phyloP scores from a whole-genome alignment of 1,139 yeast genomes.

The Blastobotrys malaysiensis region DNA sequence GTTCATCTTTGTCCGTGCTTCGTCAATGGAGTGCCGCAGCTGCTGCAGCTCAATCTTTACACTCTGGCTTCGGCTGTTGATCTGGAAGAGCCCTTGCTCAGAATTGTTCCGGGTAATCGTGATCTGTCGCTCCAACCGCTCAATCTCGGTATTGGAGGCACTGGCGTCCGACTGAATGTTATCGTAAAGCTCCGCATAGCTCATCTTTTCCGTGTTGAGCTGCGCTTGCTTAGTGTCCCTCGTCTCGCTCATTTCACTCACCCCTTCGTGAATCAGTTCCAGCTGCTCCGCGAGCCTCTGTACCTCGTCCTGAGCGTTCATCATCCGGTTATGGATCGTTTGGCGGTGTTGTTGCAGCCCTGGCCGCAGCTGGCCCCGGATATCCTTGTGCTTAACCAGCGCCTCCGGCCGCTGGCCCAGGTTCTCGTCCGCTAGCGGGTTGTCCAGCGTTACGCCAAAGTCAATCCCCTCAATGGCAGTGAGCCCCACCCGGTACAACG shows the following conservation, averaged over 20 bases:
- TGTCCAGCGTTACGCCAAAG: constrained; percentile 32
- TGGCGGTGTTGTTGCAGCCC: constrained; percentile 45
- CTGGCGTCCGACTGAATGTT: constrained; percentile 51
- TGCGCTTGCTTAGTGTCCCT: constrained; percentile 57
- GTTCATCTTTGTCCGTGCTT: constrained; percentile 46
- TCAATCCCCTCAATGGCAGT: constrained; percentile 24
- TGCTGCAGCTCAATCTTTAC: constrained; percentile 53
- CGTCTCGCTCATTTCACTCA: constrained; percentile 52
- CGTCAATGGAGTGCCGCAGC: constrained; percentile 43
- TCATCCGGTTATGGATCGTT: constrained; percentile 44
- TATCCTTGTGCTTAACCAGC: constrained; percentile 34
- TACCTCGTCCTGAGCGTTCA: constrained; percentile 54
- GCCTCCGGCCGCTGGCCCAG: constrained; percentile 42
- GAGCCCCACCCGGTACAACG: constrained; percentile 44
- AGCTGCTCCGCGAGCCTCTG: constrained; percentile 54
- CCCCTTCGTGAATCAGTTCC: constrained; percentile 50
- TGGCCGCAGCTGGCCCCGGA: constrained; percentile 33
- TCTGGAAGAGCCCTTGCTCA: constrained; percentile 49
- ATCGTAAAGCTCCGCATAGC: constrained; percentile 55
- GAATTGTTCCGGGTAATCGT: constrained; percentile 48
- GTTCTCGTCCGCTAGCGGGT: constrained; percentile 33
- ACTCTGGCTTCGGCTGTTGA: constrained; percentile 54
- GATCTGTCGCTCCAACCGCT: constrained; percentile 57
- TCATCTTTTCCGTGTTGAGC: constrained; percentile 48
- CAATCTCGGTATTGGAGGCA: constrained; percentile 58